Conservation (phyloP, 805 yeast genomes). For the Sugiyamaella smithiae region DNA sequence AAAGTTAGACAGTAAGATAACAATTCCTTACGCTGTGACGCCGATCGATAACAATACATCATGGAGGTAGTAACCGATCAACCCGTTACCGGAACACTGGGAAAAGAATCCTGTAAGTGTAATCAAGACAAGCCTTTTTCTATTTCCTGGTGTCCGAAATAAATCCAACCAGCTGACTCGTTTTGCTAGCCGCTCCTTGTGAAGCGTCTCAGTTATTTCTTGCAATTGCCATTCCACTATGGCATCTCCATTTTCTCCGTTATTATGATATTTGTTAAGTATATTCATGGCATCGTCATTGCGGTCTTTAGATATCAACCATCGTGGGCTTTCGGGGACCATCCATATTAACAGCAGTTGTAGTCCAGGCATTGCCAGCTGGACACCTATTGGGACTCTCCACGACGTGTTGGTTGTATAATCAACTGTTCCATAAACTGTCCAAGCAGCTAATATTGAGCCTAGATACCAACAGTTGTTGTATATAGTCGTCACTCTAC, state of each 20-base stretch:
- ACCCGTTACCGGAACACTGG: not conserved
- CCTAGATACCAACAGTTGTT: conserved; percentile 54
- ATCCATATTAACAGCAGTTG: not conserved
- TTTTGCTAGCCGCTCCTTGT: not conserved
- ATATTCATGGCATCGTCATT: conserved; percentile 43
- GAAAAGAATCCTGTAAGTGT: not conserved
- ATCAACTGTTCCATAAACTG: conserved; percentile 20
- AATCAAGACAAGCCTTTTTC: not conserved
- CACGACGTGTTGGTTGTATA: not conserved
- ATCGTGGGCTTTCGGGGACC: conserved; percentile 12
- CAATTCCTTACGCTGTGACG: not conserved
- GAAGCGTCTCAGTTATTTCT: conserved; percentile 1
- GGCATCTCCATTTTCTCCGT: conserved; percentile 15
- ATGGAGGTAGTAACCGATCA: not conserved
- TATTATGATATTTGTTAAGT: conserved; percentile 20
- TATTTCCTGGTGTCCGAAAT: not conserved
- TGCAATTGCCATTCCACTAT: conserved; percentile 15
- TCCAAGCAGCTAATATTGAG: conserved; percentile 44
- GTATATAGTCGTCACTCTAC: conserved; percentile 17
- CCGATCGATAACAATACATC: not conserved
- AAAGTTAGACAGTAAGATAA: not conserved
- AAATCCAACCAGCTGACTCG: not conserved
- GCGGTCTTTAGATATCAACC: conserved; percentile 33
- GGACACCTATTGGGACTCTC: conserved; percentile 3
- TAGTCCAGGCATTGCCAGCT: not conserved